Evolutionary conservation across 179 eudicot species (phyloP), one percentile per base, ranked within the genome.

Genomic region (Carnegiea gigantea): DNA sequence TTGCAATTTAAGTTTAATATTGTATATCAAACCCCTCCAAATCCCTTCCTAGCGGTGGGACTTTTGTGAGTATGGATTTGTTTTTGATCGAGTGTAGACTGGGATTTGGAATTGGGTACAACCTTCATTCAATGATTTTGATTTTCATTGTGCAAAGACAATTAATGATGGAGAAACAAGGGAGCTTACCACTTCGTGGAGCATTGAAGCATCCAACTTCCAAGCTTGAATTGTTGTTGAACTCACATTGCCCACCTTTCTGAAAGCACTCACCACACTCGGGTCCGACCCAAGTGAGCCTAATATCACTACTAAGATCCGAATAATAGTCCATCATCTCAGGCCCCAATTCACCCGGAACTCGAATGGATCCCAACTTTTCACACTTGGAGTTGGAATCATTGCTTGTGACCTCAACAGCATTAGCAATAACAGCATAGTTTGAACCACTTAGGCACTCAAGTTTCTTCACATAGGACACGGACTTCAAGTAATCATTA

Each of bases 141-240:
- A 14, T 57, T 57, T 57, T 57, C 62, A 18, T 57, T 20, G n/a
- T 15, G 23, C 62, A 18, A 57, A 57, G 20, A 57, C 62, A 57
- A 48, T 48, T 11, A 48, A 48, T 57, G 20, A 14, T n/a, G 68
- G 11, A 23, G 21, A 62, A 44, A 26, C 3, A 62, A 6, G 18
- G 62, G 14, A 82, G 13, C 77, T 74, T 83, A 83, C 85, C 85
- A 18, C 54, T 36, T 46, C 20, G 11, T 44, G 84, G 84, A 60
- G 48, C 78, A 21, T 78, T 76, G 60, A 83, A 83, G 26, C 85
- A 83, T 18, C 54, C 75, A 5, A 83, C 59, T 24, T 79, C 82
- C 75, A 79, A 24, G 36, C 79, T 65, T 1, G 85, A 74, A 44
- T 75, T 70, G 48, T 71, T 51, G 48, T 65, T 79, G 43, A 83